Evolutionary conservation across 2,329 filamentous ascomycete genomes (phyloP), one percentile per base, ranked within the genome.

Genomic region (Scedosporium aurantiacum): DNA sequence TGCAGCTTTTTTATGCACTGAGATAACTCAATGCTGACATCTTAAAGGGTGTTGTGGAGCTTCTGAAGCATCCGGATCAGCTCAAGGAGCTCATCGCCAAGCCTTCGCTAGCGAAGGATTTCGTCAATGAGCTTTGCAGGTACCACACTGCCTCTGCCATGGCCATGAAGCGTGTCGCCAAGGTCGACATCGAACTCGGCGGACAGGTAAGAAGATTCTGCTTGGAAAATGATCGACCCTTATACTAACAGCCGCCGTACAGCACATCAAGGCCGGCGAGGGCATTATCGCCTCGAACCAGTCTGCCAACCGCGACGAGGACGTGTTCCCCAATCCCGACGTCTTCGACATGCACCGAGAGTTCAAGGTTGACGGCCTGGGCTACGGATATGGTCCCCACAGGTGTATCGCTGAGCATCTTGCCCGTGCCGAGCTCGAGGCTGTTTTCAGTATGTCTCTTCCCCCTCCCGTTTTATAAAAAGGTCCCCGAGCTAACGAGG

Each of bases 61-160:
- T 80, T 4, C 68, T 75, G 16, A 72, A 77, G 60, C 69, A 80
- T 55, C 76, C 77, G 0, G 61, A 67, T 1, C 77, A 79, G 63
- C 70, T 79, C 1, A 70, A 66, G 0, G 71, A 75, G 43, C 68
- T 80, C 1, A 77, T 75, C 61, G 63, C 66, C 3, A 66, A 78
- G 41, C 74, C 76, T 0, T 69, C 68, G 0, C 71, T 76, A 14
- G 68, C 72, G 1, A 66, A 61, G 2, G 61, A 64, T 0, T 79
- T 81, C 50, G 77, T 81, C 0, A 73, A 78, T 52, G 79, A 81
- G 66, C 71, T 81, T 0, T 79, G 75, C 64, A 71, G 78, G 5
- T 81, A 71, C 63, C 77, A 80, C 63, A 79, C 76, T 0, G 76
- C 73, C 0, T 79, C 76, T 0, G 73, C 78, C 1, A 67, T 81